Conservation (phyloP, 306 rosid genomes). For the Vicia faba region DNA sequence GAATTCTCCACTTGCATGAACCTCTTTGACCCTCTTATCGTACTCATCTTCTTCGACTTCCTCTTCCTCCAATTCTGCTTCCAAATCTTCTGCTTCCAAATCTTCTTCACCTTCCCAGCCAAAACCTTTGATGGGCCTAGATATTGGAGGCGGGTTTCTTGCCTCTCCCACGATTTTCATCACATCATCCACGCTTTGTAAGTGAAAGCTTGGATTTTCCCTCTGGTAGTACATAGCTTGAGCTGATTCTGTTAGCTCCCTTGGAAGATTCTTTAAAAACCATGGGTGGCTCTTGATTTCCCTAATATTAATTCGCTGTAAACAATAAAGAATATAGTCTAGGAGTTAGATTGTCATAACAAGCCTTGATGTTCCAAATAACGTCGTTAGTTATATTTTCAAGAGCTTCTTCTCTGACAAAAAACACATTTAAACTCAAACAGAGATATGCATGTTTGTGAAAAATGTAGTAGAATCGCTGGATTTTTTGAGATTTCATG, state of each 20-base stretch:
- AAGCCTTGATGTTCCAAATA: background rate
- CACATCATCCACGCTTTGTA: conserved; percentile 65
- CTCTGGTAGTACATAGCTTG: conserved; percentile 67
- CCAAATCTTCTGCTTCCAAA: conserved; percentile 41
- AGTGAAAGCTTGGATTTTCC: conserved; percentile 65
- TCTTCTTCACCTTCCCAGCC: conserved; percentile 68
- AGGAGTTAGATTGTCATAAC: conserved; percentile 26
- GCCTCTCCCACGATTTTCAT: conserved; percentile 84
- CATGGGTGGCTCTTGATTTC: conserved; percentile 85
- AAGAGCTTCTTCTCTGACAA: background rate
- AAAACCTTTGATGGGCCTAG: conserved; percentile 56
- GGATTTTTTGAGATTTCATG: background rate
- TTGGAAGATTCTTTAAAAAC: conserved; percentile 82
- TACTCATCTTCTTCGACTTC: conserved; percentile 69
- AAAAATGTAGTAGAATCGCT: background rate
- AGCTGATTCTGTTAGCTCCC: conserved; percentile 74
- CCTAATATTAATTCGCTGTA: conserved; percentile 66
- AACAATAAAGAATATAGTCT: conserved; percentile 32
- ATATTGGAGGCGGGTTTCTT: conserved; percentile 63
- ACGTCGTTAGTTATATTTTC: background rate
- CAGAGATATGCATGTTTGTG: background rate
- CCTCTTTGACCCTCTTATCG: conserved; percentile 70
- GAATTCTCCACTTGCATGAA: conserved; percentile 75
- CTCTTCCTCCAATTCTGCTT: conserved; percentile 50
- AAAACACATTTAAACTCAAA: background rate